Base-by-base conservation (phyloP, 1,284 basidiomycete species). In the Neotropicomus parvogracilis region DNA sequence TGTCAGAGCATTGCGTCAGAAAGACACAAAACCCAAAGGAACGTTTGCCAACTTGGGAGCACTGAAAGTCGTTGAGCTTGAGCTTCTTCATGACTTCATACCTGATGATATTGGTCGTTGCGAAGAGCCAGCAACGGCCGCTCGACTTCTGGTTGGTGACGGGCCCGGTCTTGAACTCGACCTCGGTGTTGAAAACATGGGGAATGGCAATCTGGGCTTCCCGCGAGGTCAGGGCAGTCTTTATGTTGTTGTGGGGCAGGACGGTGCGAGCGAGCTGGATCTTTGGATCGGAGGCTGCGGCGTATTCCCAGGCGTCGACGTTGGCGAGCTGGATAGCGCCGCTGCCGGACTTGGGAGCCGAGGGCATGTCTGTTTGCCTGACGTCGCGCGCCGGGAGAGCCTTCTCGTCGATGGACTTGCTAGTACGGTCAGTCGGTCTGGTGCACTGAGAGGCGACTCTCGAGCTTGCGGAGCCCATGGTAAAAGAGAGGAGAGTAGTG, bases 71-170 rank as follows among this genome's bases (percentile, higher is more conserved):
- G 50, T 79, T 81, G 33, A 98, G 72, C 60, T 88, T 88, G 57
- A 95, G 78, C 64, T 85, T 84, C 72, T 88, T 89, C 78, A 91
- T 88, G 49, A 94, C 77, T 44, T 84, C 80, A 69, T 91, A 88
- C 27, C 94, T 78, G 53, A 94, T 74, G 17, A 94, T 81, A 64
- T 95, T 95, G 54, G 89, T 92, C 4, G 90, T 88, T 1, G 91
- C 90, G 64, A 95, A 95, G 13, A 95, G 75, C 93, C 93, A 97
- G 72, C 93, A 97, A 34, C 93, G 75, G 0, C 93, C 93, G 33
- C 83, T 88, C 57, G 75, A 81, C 70, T 83, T 88, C 77, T 97
- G 95, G 71, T 91, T 86, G 28, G 91, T 93, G 48, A 95, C 75
- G 2, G 91, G 91, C 6, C 78, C 80, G 4, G 89, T 80, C 72